Conservation (phyloP, 2,329 filamentous ascomycete species). For the Aspergillus niger region DNA sequence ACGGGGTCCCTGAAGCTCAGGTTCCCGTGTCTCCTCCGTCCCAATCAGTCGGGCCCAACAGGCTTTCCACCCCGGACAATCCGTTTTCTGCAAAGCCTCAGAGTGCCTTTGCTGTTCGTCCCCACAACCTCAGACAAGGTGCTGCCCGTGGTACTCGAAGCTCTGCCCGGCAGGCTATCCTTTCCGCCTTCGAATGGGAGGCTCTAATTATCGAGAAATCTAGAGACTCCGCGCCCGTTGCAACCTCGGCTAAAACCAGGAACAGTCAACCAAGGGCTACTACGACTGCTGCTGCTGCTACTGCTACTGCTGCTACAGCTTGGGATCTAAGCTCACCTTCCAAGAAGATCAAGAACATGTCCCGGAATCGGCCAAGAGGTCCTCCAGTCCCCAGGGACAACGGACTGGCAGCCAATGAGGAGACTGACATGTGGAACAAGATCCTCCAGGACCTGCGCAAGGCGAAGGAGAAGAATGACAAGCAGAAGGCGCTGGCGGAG, state of each 20-base stretch:
- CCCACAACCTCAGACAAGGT: constrained; percentile 22
- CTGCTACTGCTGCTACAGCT: background rate
- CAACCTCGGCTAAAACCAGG: constrained; percentile 12
- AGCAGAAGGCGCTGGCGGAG: constrained; percentile 41
- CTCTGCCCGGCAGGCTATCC: constrained; percentile 18
- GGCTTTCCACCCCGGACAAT: constrained; percentile 5
- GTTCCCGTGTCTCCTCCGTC: constrained; percentile 1
- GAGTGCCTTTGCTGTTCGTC: constrained; percentile 5
- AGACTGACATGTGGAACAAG: constrained; percentile 49
- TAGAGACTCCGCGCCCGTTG: constrained; percentile 11
- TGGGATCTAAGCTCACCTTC: constrained; percentile 5
- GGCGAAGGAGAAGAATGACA: constrained; percentile 48
- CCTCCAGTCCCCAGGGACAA: constrained; percentile 43
- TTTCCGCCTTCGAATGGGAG: constrained; percentile 32
- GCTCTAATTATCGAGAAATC: constrained; percentile 26
- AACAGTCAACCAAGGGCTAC: constrained; percentile 6
- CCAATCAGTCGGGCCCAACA: constrained; percentile 6
- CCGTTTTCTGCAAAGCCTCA: constrained; percentile 6
- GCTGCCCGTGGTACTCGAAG: constrained; percentile 31
- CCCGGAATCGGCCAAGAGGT: constrained; percentile 45
- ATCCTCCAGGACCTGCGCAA: constrained; percentile 46
- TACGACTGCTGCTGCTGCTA: background rate
- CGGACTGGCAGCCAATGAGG: constrained; percentile 47
- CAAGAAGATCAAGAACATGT: constrained; percentile 32
- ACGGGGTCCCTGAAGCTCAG: constrained; percentile 1